Percentiles rank a stretch among this genome's conserved stretches.
phyloP scores from a whole-genome alignment of 2,329 filamentous ascomycete genomes.

The Fusarium coffeatum region DNA sequence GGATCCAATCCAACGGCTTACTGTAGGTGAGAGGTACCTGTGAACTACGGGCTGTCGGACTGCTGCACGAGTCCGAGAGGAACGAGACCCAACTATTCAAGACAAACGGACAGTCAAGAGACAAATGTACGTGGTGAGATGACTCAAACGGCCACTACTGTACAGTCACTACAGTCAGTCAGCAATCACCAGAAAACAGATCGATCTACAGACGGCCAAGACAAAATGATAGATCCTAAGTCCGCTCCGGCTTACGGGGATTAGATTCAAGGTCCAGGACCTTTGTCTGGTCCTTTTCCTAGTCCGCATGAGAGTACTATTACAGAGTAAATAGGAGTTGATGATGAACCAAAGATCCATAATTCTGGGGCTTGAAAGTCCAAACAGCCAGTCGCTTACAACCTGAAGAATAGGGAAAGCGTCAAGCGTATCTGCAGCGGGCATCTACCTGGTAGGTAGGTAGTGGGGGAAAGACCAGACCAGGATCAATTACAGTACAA shows the following conservation, averaged over 20 bases:
- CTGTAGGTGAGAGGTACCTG: not conserved
- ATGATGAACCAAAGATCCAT: not conserved
- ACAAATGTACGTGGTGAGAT: conserved; percentile 20
- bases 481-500: not conserved
- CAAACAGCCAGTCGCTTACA: not conserved
- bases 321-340: not conserved
- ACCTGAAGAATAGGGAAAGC: conserved; percentile 23
- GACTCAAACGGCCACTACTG: conserved; percentile 26
- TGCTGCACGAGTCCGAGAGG: conserved; percentile 40
- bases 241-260: not conserved
- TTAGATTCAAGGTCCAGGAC: not conserved
- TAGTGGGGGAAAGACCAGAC: not conserved
- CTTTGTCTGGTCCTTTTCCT: not conserved
- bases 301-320: not conserved
- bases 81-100: not conserved
- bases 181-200: conserved; percentile 4
- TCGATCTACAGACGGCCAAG: conserved; percentile 1
- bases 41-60: conserved; percentile 37
- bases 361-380: not conserved
- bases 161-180: not conserved
- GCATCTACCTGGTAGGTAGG: not conserved
- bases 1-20: not conserved
- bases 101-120: conserved; percentile 17
- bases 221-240: conserved; percentile 1
- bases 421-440: not conserved